Evolutionary conservation across 169 alveolate genomes (phyloP).

Genomic region (Eimeria sp.): DNA sequence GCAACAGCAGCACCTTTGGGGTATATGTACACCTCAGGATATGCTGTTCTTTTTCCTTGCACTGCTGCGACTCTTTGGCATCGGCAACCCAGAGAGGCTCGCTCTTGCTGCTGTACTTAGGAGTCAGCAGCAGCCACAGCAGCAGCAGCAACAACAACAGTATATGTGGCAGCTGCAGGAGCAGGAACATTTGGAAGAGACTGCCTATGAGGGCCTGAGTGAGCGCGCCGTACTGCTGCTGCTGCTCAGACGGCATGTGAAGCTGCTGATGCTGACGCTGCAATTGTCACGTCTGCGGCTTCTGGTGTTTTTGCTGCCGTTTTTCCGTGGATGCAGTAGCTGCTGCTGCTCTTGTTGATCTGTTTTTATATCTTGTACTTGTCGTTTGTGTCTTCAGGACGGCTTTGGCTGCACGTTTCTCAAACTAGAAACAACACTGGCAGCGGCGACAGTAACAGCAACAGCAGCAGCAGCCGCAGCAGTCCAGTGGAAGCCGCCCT

Average conservation of each 20-base stretch:
- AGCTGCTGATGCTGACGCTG: too few relatives aligned
- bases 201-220: background rate
- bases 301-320: too few relatives aligned
- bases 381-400: slow-evolving; percentile 6
- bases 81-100: slow-evolving; percentile 35
- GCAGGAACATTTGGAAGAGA: background rate
- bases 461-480: background rate
- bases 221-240: background rate
- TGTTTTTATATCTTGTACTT: too few relatives aligned
- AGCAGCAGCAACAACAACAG: background rate
- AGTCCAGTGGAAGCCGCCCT: background rate
- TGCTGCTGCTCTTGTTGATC: too few relatives aligned
- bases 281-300: too few relatives aligned
- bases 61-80: slow-evolving; percentile 7
- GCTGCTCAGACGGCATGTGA: background rate
- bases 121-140: background rate
- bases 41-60: background rate
- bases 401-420: background rate
- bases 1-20: background rate
- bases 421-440: background rate
- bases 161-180: background rate
- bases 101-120: slow-evolving; percentile 11
- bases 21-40: background rate
- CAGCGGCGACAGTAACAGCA: background rate
- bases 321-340: background rate